Conservation (phyloP, 2,329 filamentous ascomycete genomes). For the Talaromyces sp. region DNA sequence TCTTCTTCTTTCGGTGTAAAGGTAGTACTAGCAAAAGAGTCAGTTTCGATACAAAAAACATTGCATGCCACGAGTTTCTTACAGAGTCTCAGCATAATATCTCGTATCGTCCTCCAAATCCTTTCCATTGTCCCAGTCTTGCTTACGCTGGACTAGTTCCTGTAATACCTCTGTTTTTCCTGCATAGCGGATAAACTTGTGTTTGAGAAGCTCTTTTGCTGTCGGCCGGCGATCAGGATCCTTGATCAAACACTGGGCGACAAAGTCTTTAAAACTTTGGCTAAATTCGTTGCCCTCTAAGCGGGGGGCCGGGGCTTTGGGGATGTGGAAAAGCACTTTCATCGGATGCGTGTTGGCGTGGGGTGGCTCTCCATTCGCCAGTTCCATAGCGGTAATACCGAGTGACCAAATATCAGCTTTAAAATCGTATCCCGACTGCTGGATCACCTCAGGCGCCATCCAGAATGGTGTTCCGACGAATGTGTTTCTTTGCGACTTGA, state of each 20-base stretch:
- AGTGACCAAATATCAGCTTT: slow-evolving; percentile 93
- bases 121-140: slow-evolving; percentile 73
- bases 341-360: slow-evolving; percentile 82
- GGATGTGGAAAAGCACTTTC: slow-evolving; percentile 89
- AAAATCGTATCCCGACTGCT: slow-evolving; percentile 78
- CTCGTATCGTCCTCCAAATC: slow-evolving; percentile 66
- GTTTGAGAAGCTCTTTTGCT: slow-evolving; percentile 80
- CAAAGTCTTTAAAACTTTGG: slow-evolving; percentile 89
- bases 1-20: slow-evolving; percentile 62
- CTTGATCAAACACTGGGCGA: slow-evolving; percentile 85
- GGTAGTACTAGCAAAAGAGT: slow-evolving; percentile 48
- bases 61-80: slow-evolving; percentile 21
- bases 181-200: slow-evolving; percentile 81
- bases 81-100: slow-evolving; percentile 91
- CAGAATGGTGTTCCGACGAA: slow-evolving; percentile 97
- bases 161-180: slow-evolving; percentile 85
- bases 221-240: slow-evolving; percentile 79
- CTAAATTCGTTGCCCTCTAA: slow-evolving; percentile 78
- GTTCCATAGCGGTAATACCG: slow-evolving; percentile 85
- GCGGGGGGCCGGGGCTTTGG: slow-evolving; percentile 78
- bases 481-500: slow-evolving; percentile 95
- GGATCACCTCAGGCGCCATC: slow-evolving; percentile 95
- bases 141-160: slow-evolving; percentile 75
- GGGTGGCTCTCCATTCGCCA: slow-evolving; percentile 85
- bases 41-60: slow-evolving; percentile 11